These are phyloP conservation scores for Leptosphaerulina australis DNA, from an alignment of 2,329 filamentous ascomycete genomes.

Conservation along the genomic window DNA sequence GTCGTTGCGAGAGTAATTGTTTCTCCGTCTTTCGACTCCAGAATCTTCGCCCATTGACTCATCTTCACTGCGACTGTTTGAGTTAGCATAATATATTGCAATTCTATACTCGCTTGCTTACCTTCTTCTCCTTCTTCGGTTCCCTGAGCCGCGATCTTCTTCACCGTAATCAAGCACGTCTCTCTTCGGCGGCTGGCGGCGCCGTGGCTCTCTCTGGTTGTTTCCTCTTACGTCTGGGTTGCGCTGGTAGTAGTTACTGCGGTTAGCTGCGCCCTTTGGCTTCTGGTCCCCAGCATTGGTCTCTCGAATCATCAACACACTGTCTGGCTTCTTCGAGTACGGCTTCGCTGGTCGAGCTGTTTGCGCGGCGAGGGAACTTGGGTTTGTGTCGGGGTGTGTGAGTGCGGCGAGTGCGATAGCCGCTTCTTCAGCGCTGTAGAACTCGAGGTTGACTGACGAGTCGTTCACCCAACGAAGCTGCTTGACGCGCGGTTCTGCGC, in stretches of 20 bases:
- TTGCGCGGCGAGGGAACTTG: slow-evolving; percentile 58
- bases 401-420: slow-evolving; percentile 60
- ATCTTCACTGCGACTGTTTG: slow-evolving; percentile 60
- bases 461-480: slow-evolving; percentile 94
- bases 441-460: slow-evolving; percentile 84
- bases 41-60: slow-evolving; percentile 82
- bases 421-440: slow-evolving; percentile 63
- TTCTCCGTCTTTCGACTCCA: slow-evolving; percentile 32
- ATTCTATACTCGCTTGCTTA: slow-evolving; percentile 1
- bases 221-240: slow-evolving; percentile 79
- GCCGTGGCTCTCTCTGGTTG: slow-evolving; percentile 52
- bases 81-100: slow-evolving; percentile 30
- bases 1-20: slow-evolving; percentile 18
- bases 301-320: slow-evolving; percentile 72
- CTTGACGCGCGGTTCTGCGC: slow-evolving; percentile 59
- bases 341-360: slow-evolving; percentile 70
- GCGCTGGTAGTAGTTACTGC: slow-evolving; percentile 89
- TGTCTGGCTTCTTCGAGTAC: slow-evolving; percentile 70
- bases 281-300: slow-evolving; percentile 81
- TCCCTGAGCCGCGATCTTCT: slow-evolving; percentile 28
- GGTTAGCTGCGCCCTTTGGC: slow-evolving; percentile 73
- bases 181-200: slow-evolving; percentile 56
- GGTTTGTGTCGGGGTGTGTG: slow-evolving; percentile 55
- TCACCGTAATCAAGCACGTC: slow-evolving; percentile 42
- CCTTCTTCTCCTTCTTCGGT: slow-evolving; percentile 34